Conservation (phyloP, 306 rosid genomes). For the Senna siamea region DNA sequence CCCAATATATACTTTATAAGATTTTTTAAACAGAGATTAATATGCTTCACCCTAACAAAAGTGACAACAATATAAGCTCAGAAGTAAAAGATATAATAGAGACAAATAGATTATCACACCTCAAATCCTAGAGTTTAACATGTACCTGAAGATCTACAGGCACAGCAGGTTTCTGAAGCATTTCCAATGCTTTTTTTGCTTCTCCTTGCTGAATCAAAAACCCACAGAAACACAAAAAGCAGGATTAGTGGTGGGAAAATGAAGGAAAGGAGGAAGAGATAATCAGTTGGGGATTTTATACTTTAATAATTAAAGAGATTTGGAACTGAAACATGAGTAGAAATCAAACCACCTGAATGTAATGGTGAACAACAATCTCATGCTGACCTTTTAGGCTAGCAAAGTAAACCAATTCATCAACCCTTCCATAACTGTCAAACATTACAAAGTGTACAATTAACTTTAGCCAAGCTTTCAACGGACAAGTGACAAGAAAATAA, state of each 20-base stretch:
- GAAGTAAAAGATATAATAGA: conserved; percentile 21
- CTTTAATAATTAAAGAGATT: conserved; percentile 32
- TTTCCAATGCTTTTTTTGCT: conserved; percentile 92
- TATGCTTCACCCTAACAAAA: conserved; percentile 18
- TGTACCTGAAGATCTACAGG: conserved; percentile 85
- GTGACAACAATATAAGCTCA: not conserved
- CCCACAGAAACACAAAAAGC: conserved; percentile 20
- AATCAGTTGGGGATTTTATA: conserved; percentile 22
- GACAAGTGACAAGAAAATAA: conserved; percentile 29
- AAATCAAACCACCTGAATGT: conserved; percentile 80
- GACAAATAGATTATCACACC: conserved; percentile 2
- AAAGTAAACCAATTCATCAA: conserved; percentile 92
- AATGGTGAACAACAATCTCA: conserved; percentile 91
- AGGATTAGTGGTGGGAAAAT: not conserved
- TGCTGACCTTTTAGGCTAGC: conserved; percentile 92
- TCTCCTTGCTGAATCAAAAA: conserved; percentile 82
- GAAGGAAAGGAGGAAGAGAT: conserved; percentile 8
- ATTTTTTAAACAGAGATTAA: conserved; percentile 25
- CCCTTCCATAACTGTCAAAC: conserved; percentile 88
- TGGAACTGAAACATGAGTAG: conserved; percentile 18
- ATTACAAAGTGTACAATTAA: conserved; percentile 41
- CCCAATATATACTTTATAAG: conserved; percentile 8
- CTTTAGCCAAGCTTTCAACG: conserved; percentile 17
- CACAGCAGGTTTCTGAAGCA: conserved; percentile 85
- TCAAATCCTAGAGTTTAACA: conserved; percentile 31